These are phyloP conservation scores for Citrus reticulata DNA, from an alignment of 345 rosid genomes.

Conservation along the genomic window DNA sequence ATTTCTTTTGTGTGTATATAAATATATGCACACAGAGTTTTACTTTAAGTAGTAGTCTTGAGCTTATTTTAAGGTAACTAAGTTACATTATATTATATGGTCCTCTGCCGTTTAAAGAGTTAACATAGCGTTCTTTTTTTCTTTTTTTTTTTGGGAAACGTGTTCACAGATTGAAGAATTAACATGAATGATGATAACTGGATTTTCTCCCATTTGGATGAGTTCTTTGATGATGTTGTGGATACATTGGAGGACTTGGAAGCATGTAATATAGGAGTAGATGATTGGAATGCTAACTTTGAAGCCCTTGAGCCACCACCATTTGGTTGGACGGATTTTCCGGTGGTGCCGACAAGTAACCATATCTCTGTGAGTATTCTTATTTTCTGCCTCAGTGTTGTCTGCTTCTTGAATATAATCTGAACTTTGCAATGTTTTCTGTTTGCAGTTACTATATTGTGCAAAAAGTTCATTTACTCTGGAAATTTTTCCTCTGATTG, in stretches of 20 bases:
- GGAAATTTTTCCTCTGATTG: neutral
- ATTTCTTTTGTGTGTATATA: too few species aligned
- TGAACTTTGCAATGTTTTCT: neutral
- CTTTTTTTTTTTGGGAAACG: neutral
- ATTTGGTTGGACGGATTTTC: slow-evolving; percentile 38
- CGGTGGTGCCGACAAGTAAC: slow-evolving; percentile 26
- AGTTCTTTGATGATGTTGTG: slow-evolving; percentile 55
- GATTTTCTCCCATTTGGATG: slow-evolving; percentile 30
- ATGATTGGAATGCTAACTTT: slow-evolving; percentile 66
- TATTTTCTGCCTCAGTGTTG: neutral
- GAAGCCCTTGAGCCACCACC: slow-evolving; percentile 69
- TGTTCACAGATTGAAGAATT: slow-evolving; percentile 6
- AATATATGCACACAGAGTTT: neutral
- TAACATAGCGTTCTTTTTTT: neutral
- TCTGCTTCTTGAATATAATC: neutral
- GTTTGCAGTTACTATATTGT: neutral
- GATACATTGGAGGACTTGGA: slow-evolving; percentile 65
- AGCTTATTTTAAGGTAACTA: neutral
- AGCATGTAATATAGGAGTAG: slow-evolving; percentile 25
- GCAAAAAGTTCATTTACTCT: neutral
- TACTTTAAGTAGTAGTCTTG: neutral
- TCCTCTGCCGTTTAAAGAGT: neutral
- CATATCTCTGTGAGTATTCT: slow-evolving; percentile 43
- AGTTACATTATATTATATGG: neutral
- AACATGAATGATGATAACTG: slow-evolving; percentile 50